Base-by-base conservation (phyloP, 441 rosid genomes). In the Iberis amara region DNA sequence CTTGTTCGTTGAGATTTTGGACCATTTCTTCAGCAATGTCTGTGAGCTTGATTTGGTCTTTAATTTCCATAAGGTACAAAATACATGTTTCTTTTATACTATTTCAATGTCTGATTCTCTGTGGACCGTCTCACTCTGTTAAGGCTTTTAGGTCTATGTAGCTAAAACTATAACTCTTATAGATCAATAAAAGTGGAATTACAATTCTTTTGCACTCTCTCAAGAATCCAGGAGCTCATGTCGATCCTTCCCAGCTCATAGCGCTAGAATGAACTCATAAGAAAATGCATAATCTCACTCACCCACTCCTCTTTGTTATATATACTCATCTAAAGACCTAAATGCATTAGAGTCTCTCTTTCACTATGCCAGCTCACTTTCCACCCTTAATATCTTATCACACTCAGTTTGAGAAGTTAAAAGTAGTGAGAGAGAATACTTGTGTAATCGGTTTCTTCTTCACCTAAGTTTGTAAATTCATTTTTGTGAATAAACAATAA, bases 21-120 rank as follows among this genome's bases (percentile, higher is more conserved):
- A 92, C 64, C 98, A 88, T 79, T 92, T 88, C 83, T 92, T 92
- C 81, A 92, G 98, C 86, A 92, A 88, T 60, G 98, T 92, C 30
- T 92, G 98, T 52, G 98, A 91, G 76, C 89, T 91, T 13, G 98
- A 91, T 76, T 76, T 91, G 77, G 98, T 91, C 3, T 91, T 91
- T 64, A 91, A 91, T 68, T 88, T 91, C 65, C 89, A 88, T 77
- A 91, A 91, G 98, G 98, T 91, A 64, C 48, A 58, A 18, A 13
- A 7, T n/a, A 5, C 39, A 0, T 42, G 21, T 33, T 41, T 30
- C 21, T 15, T 10, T 42, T 18, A 13, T 26, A 26, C 5, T 3
- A 12, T 32, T 21, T 45, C 35, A 3, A 0, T 39, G 6, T 39
- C 47, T 38, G n/a, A 27, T 39, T 59, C 3, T 24, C 1, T 30